Conservation (phyloP, 208 protist species). For the Leishmania guyanensis region DNA sequence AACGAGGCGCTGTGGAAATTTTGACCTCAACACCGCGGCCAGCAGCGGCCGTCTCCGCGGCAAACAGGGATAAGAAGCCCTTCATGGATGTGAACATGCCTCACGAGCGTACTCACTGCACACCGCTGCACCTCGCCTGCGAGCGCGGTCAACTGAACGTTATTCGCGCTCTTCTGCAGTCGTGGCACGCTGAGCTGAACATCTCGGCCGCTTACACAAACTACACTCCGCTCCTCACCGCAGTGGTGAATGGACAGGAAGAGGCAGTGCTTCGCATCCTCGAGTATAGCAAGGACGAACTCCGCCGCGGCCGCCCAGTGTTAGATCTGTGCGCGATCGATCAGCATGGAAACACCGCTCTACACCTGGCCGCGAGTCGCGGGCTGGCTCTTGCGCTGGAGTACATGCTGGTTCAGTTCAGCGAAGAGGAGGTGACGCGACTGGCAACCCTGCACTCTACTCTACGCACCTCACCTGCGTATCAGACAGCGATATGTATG, state of each 20-base stretch:
- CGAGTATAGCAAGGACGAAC: slow-evolving; percentile 75
- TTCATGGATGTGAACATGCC: slow-evolving; percentile 73
- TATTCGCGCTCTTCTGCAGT: slow-evolving; percentile 48
- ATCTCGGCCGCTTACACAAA: slow-evolving; percentile 52
- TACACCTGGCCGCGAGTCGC: slow-evolving; percentile 59
- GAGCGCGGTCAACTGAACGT: slow-evolving; percentile 65
- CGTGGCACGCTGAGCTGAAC: slow-evolving; percentile 64
- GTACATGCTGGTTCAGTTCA: slow-evolving; percentile 82
- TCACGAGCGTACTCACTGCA: slow-evolving; percentile 66
- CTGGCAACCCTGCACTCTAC: slow-evolving; percentile 24
- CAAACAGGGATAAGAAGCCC: slow-evolving; percentile 20
- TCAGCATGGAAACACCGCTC: slow-evolving; percentile 64
- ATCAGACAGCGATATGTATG: slow-evolving; percentile 13
- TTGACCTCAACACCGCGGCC: neutral
- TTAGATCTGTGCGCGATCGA: slow-evolving; percentile 73
- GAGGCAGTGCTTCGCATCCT: slow-evolving; percentile 64
- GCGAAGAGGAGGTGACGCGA: slow-evolving; percentile 64
- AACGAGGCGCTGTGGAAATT: neutral
- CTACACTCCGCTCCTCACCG: slow-evolving; percentile 68
- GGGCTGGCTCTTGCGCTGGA: slow-evolving; percentile 68
- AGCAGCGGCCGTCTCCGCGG: neutral
- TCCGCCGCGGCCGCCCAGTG: slow-evolving; percentile 57
- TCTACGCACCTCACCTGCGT: slow-evolving; percentile 14
- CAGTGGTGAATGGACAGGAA: slow-evolving; percentile 59
- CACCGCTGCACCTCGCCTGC: slow-evolving; percentile 81